These are phyloP conservation scores for Crucihimalaya himalaica DNA, from an alignment of 345 rosid genomes.

Conservation along the genomic window DNA sequence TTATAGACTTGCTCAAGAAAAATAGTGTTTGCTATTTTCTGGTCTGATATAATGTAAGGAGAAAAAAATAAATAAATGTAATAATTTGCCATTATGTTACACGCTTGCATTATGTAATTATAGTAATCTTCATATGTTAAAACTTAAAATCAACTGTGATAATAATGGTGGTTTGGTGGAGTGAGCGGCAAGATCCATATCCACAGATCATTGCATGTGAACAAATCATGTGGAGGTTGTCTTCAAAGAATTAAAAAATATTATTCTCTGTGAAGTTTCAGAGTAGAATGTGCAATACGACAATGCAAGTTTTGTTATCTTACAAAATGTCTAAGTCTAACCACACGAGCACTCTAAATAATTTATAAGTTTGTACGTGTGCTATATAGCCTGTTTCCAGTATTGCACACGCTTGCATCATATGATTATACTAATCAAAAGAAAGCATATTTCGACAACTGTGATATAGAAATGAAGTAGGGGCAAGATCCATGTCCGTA, in stretches of 20 bases:
- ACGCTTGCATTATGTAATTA: background rate
- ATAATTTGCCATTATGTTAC: background rate
- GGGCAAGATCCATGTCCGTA: background rate
- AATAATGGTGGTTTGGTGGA: background rate
- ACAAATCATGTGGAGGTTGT: background rate
- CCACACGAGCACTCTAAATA: constrained; percentile 24
- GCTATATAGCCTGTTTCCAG: background rate
- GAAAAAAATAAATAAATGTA: too few species aligned
- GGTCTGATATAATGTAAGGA: background rate
- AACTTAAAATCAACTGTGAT: background rate
- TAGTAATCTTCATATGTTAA: background rate
- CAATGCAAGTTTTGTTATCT: background rate
- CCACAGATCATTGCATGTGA: background rate
- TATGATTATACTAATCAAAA: background rate
- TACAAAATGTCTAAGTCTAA: background rate
- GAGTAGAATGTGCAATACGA: background rate
- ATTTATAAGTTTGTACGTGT: constrained; percentile 2
- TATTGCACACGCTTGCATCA: constrained; percentile 9
- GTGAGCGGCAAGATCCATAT: background rate
- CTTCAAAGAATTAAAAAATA: background rate
- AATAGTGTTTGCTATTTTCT: background rate
- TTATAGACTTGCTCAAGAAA: background rate
- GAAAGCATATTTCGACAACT: background rate
- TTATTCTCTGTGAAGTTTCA: background rate
- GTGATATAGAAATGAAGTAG: background rate